Conservation (phyloP, 768 basidiomycete genomes). For the Austroboletus eburneus region DNA sequence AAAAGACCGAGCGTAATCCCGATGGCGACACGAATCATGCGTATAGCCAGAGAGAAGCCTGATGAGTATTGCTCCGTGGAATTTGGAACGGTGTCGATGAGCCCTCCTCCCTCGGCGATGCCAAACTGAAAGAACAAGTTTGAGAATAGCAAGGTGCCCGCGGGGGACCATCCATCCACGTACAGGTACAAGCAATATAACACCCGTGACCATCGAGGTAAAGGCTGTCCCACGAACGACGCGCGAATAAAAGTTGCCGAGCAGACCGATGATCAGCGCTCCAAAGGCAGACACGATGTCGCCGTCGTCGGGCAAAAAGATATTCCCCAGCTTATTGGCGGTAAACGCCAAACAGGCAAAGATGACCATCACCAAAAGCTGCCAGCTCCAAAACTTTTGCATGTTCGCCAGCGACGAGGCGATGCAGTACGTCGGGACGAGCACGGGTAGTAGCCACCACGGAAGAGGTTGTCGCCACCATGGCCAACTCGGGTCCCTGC, state of each 20-base stretch:
- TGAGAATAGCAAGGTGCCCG: conserved; percentile 11
- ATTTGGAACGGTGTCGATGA: conserved; percentile 48
- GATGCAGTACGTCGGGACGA: conserved; percentile 74
- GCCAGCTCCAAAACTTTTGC: conserved; percentile 64
- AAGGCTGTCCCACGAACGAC: conserved; percentile 77
- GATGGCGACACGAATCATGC: conserved; percentile 81
- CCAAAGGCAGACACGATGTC: conserved; percentile 78
- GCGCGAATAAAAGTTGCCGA: conserved; percentile 80
- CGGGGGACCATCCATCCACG: conserved; percentile 26
- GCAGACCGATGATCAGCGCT: conserved; percentile 71
- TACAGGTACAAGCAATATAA: conserved; percentile 86
- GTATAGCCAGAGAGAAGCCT: conserved; percentile 74
- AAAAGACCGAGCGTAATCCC: conserved; percentile 85
- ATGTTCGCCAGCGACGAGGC: conserved; percentile 74
- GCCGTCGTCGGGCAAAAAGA: conserved; percentile 59
- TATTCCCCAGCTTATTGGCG: conserved; percentile 60
- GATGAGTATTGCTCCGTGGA: conserved; percentile 62
- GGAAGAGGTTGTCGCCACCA: conserved; percentile 79
- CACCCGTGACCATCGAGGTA: conserved; percentile 89
- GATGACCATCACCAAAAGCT: conserved; percentile 76
- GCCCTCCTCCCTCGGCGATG: conserved; percentile 69
- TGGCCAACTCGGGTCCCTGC: conserved; percentile 66
- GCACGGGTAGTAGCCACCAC: conserved; percentile 72
- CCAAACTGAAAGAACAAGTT: conserved; percentile 50
- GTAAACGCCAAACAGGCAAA: conserved; percentile 75